Base-by-base conservation (phyloP, 2,329 filamentous ascomycete species). In the Myrmaecium sp. region DNA sequence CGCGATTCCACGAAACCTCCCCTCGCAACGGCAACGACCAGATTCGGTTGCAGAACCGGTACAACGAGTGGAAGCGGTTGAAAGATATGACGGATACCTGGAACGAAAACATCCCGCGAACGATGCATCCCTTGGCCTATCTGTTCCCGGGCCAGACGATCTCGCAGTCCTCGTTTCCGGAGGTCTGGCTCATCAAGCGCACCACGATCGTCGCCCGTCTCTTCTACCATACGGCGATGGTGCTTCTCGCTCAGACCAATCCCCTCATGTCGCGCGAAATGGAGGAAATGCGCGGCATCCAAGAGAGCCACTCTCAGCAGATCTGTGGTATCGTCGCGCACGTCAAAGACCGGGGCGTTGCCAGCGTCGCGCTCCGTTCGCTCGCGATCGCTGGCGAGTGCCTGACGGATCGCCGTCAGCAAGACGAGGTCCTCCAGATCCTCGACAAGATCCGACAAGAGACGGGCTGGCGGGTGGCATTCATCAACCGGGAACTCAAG, bases 321-420 rank as follows among this genome's bases (percentile, higher is more conserved):
- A 75, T 92, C 14, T 94, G 84, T 44, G 86, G 86, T 9, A 91
- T 95, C 34, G 73, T 80, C 14, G 79, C 81, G 3, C 82, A 92
- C 44, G 72, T 76, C 27, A 79, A 83, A 41, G 82, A 92, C 44
- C 64, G 69, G 60, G 80, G 79, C 15, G 71, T 93, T 17, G 72
- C 77, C 6, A 77, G 70, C 26, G 73, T 92, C 6, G 80, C 80
- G 3, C 69, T 89, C 20, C 75, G 78, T 6, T 82, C 77, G 17
- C 61, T 94, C 5, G 72, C 74, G 20, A 75, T 89, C 29, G 80
- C 80, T 2, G 76, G 76, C 5, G 70, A 78, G 39, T 74, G 74
- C 26, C 59, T 95, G 4, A 69, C 66, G 0, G 62, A 71, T 27
- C 62, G 64, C 4, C 58, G 64, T 15, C 78, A 93, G 37, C 83